Evolutionary conservation across 345 rosid genomes (phyloP).

Genomic region (Heritiera fomes): DNA sequence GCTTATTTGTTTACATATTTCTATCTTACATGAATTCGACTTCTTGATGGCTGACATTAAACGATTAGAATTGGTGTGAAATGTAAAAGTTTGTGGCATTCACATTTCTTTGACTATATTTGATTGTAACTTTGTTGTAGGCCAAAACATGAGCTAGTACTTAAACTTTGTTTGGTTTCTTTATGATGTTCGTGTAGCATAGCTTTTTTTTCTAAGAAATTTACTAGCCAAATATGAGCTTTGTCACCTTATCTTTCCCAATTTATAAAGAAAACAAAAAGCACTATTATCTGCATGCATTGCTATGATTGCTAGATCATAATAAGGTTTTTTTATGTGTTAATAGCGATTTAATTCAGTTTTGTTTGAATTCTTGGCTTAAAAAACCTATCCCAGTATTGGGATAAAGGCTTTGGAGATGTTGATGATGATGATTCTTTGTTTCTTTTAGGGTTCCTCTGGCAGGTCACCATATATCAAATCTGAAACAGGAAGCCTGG

Average conservation of each 20-base stretch:
- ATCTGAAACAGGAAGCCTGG: slow-evolving; percentile 77
- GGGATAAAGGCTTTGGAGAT: too few species aligned
- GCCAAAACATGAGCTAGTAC: background rate
- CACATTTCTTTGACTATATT: background rate
- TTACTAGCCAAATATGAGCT: background rate
- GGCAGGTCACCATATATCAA: slow-evolving; percentile 44
- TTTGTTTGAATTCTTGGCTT: slow-evolving; percentile 17
- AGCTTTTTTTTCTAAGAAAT: background rate
- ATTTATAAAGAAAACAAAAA: background rate
- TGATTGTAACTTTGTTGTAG: background rate
- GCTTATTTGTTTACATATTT: background rate
- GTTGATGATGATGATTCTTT: slow-evolving; percentile 1
- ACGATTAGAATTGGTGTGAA: background rate
- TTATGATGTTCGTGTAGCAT: background rate
- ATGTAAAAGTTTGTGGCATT: background rate
- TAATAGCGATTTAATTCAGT: slow-evolving; percentile 10
- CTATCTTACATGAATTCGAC: background rate
- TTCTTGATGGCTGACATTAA: slow-evolving; percentile 8
- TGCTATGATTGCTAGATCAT: background rate
- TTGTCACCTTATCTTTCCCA: background rate
- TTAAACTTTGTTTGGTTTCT: background rate
- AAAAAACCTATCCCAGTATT: too few species aligned
- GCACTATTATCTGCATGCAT: slow-evolving; percentile 3
- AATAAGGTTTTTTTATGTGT: background rate
- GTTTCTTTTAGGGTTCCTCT: slow-evolving; percentile 59